These are phyloP conservation scores for Lathyrus sativus DNA, from an alignment of 306 rosid species.

Conservation along the genomic window DNA sequence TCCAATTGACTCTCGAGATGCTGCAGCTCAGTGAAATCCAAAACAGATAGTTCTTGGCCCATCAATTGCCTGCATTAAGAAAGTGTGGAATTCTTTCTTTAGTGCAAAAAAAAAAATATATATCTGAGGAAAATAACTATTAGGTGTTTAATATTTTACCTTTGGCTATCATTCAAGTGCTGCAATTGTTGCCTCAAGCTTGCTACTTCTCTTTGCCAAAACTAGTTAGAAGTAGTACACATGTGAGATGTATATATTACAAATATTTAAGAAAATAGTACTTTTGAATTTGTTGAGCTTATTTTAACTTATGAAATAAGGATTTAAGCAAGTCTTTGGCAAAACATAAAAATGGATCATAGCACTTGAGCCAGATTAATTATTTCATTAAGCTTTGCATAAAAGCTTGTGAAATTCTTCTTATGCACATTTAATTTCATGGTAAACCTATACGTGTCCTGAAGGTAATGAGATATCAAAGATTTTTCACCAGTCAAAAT, in stretches of 20 bases:
- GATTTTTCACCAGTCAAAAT: too few species aligned
- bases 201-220: conserved; percentile 72
- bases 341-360: not conserved
- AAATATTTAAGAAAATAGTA: not conserved
- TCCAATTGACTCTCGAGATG: conserved; percentile 71
- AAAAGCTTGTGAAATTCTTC: not conserved
- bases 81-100: not conserved
- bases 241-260: not conserved
- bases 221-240: conserved; percentile 40
- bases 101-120: not conserved
- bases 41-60: conserved; percentile 78
- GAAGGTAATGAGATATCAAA: too few species aligned
- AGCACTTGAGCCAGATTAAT: not conserved
- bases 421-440: not conserved
- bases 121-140: not conserved
- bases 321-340: not conserved
- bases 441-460: too few species aligned
- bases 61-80: conserved; percentile 62
- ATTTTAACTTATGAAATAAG: not conserved
- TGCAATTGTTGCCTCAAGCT: conserved; percentile 68
- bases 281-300: not conserved
- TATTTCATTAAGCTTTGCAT: not conserved
- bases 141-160: conserved; percentile 45
- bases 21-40: conserved; percentile 62
- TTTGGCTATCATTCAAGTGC: conserved; percentile 60